Evolutionary conservation across 257 asterid species (phyloP).

Genomic region (Echium plantagineum): DNA sequence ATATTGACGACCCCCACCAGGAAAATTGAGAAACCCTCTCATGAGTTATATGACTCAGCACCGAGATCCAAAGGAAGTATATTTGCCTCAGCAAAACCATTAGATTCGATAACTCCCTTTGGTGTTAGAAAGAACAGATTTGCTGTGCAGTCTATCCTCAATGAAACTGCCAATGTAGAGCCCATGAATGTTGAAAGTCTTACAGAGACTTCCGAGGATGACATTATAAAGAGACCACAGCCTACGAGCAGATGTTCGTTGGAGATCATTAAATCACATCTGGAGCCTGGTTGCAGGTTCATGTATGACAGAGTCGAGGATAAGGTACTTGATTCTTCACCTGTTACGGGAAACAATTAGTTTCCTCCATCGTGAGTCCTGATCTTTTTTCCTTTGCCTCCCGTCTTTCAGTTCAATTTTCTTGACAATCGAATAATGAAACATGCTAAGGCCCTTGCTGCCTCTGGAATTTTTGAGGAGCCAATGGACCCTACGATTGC

Average conservation of each 20-base stretch:
- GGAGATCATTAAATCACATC: conserved; percentile 37
- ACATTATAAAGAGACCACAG: conserved; percentile 66
- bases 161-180: conserved; percentile 33
- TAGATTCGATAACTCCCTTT: conserved; percentile 78
- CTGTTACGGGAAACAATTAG: conserved; percentile 4
- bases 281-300: conserved; percentile 80
- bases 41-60: conserved; percentile 38
- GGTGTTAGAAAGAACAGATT: conserved; percentile 77
- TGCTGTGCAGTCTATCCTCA: conserved; percentile 63
- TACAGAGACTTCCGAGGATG: conserved; percentile 48
- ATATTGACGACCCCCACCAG: conserved; percentile 41
- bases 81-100: conserved; percentile 35
- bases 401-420: conserved; percentile 52
- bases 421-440: conserved; percentile 58
- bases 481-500: conserved; percentile 88
- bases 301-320: conserved; percentile 90
- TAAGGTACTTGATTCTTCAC: conserved; percentile 45
- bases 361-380: conserved; percentile 17
- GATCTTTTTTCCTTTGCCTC: conserved; percentile 8
- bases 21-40: conserved; percentile 18
- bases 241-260: conserved; percentile 58
- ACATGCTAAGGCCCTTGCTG: conserved; percentile 38
- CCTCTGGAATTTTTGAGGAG: conserved; percentile 59
- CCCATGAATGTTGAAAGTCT: conserved; percentile 34
- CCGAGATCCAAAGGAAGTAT: conserved; percentile 43